These are phyloP conservation scores for Aspergillus uvarum DNA, from an alignment of 2,329 filamentous ascomycete genomes.

Conservation along the genomic window DNA sequence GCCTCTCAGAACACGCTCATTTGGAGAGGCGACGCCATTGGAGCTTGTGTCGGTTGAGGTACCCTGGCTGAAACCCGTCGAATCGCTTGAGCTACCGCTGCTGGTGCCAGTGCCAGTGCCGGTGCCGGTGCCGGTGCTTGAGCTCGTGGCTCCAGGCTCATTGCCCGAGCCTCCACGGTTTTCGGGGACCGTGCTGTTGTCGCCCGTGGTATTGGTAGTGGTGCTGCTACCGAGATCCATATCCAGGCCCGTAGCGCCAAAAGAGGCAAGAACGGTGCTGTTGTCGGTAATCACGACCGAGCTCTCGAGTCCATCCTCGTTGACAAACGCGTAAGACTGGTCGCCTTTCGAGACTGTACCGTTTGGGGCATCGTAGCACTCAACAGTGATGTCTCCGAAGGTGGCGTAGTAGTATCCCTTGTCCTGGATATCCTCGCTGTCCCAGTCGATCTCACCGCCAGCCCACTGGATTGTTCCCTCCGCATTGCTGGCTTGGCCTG, in stretches of 20 bases:
- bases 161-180: constrained; percentile 34
- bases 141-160: constrained; percentile 22
- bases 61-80: constrained; percentile 36
- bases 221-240: constrained; percentile 47
- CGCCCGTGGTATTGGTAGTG: constrained; percentile 11
- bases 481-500: constrained; percentile 74
- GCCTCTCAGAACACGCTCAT: constrained; percentile 44
- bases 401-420: constrained; percentile 87
- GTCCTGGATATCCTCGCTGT: constrained; percentile 72
- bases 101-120: constrained; percentile 19
- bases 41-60: constrained; percentile 14
- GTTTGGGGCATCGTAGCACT: constrained; percentile 82
- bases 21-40: constrained; percentile 34
- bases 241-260: constrained; percentile 77
- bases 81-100: constrained; percentile 22
- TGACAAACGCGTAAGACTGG: constrained; percentile 74
- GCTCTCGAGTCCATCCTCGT: constrained; percentile 66
- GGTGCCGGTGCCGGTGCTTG: constrained; percentile 13
- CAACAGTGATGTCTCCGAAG: constrained; percentile 72
- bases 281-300: constrained; percentile 75
- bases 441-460: constrained; percentile 87
- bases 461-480: constrained; percentile 88
- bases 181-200: constrained; percentile 33
- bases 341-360: constrained; percentile 61
- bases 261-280: constrained; percentile 71